Percentiles rank a stretch among this genome's conserved stretches.
Evolutionary conservation across 1,284 basidiomycete species (phyloP).

Genomic region (Rhodotorula sp.): DNA sequence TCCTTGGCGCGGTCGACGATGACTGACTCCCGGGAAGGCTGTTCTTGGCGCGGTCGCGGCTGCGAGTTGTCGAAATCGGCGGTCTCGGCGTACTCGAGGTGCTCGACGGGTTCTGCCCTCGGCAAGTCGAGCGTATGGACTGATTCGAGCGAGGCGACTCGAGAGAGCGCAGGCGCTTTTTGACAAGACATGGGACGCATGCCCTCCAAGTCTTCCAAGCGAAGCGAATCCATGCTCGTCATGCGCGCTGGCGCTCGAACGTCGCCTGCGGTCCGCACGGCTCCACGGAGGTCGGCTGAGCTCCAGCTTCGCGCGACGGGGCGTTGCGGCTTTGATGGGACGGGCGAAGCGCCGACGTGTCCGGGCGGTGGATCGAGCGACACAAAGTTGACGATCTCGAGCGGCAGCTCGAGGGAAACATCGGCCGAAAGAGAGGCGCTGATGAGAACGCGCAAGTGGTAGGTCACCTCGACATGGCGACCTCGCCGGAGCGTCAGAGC

Average conservation of each 20-base stretch:
- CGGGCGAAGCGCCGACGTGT: conserved; percentile 35
- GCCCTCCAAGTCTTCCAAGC: conserved; percentile 33
- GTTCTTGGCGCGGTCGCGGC: background rate
- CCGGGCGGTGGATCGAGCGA: conserved; percentile 73
- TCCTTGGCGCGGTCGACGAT: conserved; percentile 34
- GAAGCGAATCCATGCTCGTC: conserved; percentile 34
- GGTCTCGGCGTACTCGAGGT: background rate
- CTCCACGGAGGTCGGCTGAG: conserved; percentile 12
- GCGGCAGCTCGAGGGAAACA: conserved; percentile 65
- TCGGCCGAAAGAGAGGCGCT: conserved; percentile 67
- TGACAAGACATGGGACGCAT: conserved; percentile 10
- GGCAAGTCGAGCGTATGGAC: conserved; percentile 34
- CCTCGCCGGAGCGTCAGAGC: conserved; percentile 72
- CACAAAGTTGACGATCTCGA: conserved; percentile 72
- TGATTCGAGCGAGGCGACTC: conserved; percentile 39
- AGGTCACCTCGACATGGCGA: conserved; percentile 75
- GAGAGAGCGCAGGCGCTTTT: conserved; percentile 19
- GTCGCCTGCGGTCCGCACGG: background rate
- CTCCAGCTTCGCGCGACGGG: conserved; percentile 29
- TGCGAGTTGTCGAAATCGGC: background rate
- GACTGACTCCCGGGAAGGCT: background rate
- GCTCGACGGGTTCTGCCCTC: conserved; percentile 6
- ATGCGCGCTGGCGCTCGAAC: conserved; percentile 12
- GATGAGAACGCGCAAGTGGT: conserved; percentile 69
- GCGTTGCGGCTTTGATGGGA: conserved; percentile 8